These are phyloP conservation scores for Candida quercuum DNA, from an alignment of 805 yeast genomes.

Conservation along the genomic window DNA sequence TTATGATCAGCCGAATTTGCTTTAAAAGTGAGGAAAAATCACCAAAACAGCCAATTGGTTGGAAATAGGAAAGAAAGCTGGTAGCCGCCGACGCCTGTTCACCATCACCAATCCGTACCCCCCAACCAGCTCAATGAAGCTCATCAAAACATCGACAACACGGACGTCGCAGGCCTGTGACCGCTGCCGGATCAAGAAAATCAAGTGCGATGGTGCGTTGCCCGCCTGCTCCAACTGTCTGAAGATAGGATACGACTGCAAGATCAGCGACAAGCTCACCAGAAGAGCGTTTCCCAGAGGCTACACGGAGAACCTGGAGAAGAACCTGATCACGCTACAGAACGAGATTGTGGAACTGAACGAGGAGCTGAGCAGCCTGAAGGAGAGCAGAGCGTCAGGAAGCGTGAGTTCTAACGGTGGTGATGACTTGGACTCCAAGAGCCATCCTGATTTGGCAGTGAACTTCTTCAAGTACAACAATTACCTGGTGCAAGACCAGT, in stretches of 20 bases:
- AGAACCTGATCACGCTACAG: conserved; percentile 54
- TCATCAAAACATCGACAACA: conserved; percentile 24
- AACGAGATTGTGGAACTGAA: conserved; percentile 41
- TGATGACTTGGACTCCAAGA: background rate
- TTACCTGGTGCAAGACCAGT: conserved; percentile 16
- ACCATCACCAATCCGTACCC: background rate
- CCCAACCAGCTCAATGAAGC: conserved; percentile 9
- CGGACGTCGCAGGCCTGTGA: conserved; percentile 80
- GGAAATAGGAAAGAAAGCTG: too few relatives aligned
- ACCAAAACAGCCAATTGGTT: background rate
- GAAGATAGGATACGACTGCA: conserved; percentile 61
- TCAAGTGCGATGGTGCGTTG: conserved; percentile 66
- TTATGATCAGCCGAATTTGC: background rate
- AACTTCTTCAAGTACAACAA: conserved; percentile 23
- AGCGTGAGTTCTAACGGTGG: background rate
- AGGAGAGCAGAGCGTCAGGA: background rate
- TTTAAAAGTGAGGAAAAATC: background rate
- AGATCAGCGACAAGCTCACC: conserved; percentile 66
- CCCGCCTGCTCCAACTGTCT: conserved; percentile 66
- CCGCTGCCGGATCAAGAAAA: conserved; percentile 70
- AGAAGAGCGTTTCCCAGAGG: conserved; percentile 79
- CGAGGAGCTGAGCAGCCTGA: conserved; percentile 21
- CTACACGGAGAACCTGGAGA: conserved; percentile 70
- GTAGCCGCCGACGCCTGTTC: background rate
- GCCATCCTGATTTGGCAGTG: conserved; percentile 7